Conservation (phyloP, 2,329 filamentous ascomycete species). For the Pseudogymnoascus sp. region DNA sequence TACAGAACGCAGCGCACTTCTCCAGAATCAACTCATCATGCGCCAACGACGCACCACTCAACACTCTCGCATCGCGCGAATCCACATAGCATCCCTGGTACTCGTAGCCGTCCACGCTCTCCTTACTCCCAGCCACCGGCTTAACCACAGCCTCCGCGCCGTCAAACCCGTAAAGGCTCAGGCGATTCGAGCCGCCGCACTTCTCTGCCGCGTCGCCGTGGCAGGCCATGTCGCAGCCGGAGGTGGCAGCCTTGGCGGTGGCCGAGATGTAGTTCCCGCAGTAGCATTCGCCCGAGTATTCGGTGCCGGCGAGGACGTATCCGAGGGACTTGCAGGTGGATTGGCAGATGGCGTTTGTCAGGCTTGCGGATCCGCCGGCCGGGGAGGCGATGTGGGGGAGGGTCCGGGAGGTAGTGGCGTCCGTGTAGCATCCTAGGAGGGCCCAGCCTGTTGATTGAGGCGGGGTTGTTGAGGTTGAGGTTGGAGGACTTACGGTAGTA, state of each 20-base stretch:
- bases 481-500: slow-evolving; percentile 16
- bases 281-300: slow-evolving; percentile 10
- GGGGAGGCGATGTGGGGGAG: slow-evolving; percentile 16
- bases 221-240: slow-evolving; percentile 15
- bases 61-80: neutral
- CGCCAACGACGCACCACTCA: neutral
- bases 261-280: neutral
- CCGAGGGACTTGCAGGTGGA: slow-evolving; percentile 37
- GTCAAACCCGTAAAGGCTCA: slow-evolving; percentile 9
- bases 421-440: slow-evolving; percentile 10
- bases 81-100: neutral
- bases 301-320: slow-evolving; percentile 31
- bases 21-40: neutral
- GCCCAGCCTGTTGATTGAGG: slow-evolving; percentile 8
- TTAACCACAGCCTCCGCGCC: neutral
- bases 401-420: neutral
- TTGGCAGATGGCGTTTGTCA: slow-evolving; percentile 37
- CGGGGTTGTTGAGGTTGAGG: slow-evolving; percentile 21
- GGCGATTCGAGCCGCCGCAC: slow-evolving; percentile 13
- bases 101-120: neutral
- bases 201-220: slow-evolving; percentile 11
- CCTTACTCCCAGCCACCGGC: neutral
- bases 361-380: neutral
- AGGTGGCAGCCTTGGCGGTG: slow-evolving; percentile 2
- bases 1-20: neutral